Conservation (phyloP, 2,329 filamentous ascomycete genomes). For the Amylocarpus encephaloides region DNA sequence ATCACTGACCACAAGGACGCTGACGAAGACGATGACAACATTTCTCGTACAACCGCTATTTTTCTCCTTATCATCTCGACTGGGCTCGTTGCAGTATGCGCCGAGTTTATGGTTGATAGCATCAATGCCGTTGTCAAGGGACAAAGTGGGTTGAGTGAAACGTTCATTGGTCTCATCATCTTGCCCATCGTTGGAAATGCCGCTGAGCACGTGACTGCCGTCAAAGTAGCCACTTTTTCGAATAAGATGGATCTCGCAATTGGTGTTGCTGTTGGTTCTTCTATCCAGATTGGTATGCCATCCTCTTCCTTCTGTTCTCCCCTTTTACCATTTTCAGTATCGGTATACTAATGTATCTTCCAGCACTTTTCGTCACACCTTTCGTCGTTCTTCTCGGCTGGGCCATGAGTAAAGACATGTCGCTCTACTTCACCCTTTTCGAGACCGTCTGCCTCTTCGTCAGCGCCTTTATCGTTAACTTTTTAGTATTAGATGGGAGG, state of each 20-base stretch:
- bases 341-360: background rate
- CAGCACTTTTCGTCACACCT: conserved; percentile 60
- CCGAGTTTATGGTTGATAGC: conserved; percentile 63
- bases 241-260: conserved; percentile 74
- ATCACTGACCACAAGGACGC: conserved; percentile 19
- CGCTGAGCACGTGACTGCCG: conserved; percentile 65
- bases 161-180: conserved; percentile 66
- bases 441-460: conserved; percentile 85
- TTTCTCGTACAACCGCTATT: conserved; percentile 51
- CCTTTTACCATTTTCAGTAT: background rate
- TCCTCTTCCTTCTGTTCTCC: background rate
- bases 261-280: conserved; percentile 63
- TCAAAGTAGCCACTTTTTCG: conserved; percentile 64
- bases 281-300: conserved; percentile 57
- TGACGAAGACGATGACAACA: conserved; percentile 38
- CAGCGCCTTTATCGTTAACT: conserved; percentile 80
- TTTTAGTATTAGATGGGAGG: conserved; percentile 76
- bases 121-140: conserved; percentile 56
- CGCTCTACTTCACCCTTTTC: conserved; percentile 80
- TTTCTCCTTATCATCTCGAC: conserved; percentile 59
- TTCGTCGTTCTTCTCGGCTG: conserved; percentile 67
- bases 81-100: conserved; percentile 59
- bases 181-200: conserved; percentile 69
- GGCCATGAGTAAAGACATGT: conserved; percentile 62
- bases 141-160: conserved; percentile 50